A percentile compares a stretch with the other conserved stretches of the same genome.
Evolutionary conservation across 2,329 filamentous ascomycete species (phyloP).

Genomic region (Clonostachys rhizophaga): DNA sequence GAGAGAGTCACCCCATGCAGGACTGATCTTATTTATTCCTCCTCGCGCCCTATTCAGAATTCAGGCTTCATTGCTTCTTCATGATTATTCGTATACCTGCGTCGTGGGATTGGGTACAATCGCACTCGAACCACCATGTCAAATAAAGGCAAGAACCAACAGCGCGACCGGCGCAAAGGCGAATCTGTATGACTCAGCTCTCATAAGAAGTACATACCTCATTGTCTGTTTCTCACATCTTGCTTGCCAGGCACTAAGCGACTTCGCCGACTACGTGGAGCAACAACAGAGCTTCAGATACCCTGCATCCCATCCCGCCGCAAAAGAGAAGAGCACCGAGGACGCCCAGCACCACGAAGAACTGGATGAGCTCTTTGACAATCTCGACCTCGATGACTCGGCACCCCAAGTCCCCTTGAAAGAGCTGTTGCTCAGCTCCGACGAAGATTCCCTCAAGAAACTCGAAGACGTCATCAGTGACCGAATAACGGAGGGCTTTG

Average conservation of each 20-base stretch:
- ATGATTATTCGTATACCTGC: constrained; percentile 19
- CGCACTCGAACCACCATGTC: constrained; percentile 36
- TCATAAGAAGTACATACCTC: too few species aligned
- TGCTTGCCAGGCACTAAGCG: constrained; percentile 65
- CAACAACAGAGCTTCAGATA: constrained; percentile 79
- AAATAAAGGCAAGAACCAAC: constrained; percentile 52
- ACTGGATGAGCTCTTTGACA: constrained; percentile 87
- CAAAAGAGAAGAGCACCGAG: constrained; percentile 12
- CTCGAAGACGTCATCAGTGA: constrained; percentile 62
- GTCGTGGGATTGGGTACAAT: constrained; percentile 2
- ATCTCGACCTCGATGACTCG: constrained; percentile 74
- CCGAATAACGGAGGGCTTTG: constrained; percentile 76
- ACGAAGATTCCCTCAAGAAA: constrained; percentile 54
- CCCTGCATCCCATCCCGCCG: constrained; percentile 25
- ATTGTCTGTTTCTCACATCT: not conserved
- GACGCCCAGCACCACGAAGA: constrained; percentile 64
- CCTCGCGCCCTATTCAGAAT: not conserved
- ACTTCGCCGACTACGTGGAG: constrained; percentile 97
- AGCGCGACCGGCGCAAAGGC: constrained; percentile 78
- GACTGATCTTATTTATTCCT: not conserved
- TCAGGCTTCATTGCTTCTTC: constrained; percentile 2
- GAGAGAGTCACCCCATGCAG: not conserved
- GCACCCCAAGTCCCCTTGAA: constrained; percentile 65
- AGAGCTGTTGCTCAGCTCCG: constrained; percentile 64
- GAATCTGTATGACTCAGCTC: constrained; percentile 60